A percentile compares a stretch with the other conserved stretches of the same genome.
phyloP scores from a whole-genome alignment of 2,329 filamentous ascomycete genomes.

The Myriosclerotinia curreyana region DNA sequence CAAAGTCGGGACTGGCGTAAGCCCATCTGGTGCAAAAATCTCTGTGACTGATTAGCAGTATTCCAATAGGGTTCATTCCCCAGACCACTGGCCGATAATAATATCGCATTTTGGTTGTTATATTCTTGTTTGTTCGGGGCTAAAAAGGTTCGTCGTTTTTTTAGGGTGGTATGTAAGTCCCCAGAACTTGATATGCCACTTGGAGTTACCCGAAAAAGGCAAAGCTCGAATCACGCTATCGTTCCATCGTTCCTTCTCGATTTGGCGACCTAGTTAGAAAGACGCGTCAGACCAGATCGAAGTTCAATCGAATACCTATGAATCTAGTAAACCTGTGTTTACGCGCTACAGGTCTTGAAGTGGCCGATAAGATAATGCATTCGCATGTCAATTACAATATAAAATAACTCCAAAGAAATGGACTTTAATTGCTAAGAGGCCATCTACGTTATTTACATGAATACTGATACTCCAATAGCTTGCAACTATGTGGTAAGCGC shows the following conservation, averaged over 20 bases:
- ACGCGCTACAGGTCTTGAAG: background rate
- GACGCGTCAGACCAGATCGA: background rate
- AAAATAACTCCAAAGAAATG: background rate
- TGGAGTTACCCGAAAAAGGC: background rate
- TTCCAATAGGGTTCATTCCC: too few relatives aligned
- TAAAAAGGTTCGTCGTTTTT: background rate
- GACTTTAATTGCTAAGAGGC: background rate
- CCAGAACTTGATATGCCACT: background rate
- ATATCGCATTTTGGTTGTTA: background rate
- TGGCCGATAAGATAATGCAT: background rate
- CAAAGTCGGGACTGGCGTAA: background rate
- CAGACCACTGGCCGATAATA: background rate
- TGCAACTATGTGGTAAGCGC: background rate
- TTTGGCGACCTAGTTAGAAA: background rate
- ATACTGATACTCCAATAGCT: background rate
- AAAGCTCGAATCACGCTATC: background rate
- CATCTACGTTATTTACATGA: background rate
- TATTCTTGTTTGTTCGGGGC: background rate
- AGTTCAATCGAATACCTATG: background rate
- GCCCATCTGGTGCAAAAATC: background rate
- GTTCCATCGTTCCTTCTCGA: background rate
- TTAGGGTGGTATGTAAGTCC: too few relatives aligned
- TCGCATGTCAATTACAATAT: background rate
- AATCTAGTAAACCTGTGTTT: too few relatives aligned
- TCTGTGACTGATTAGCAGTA: background rate